Evolutionary conservation across 2,329 filamentous ascomycete genomes (phyloP).

Genomic region (Diplocarpon rosae): DNA sequence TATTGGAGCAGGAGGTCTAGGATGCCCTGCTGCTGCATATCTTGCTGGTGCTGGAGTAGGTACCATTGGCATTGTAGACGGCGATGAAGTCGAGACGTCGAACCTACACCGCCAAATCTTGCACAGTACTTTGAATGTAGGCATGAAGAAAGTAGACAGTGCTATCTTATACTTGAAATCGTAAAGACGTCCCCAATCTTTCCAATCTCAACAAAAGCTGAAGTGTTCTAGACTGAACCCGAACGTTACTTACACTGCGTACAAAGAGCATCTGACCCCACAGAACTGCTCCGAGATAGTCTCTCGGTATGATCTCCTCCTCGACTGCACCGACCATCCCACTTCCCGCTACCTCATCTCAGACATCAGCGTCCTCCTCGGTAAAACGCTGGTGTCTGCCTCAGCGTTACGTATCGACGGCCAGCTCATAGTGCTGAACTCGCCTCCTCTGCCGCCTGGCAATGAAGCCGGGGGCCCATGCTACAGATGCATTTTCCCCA

Average conservation of each 20-base stretch:
- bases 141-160: constrained; percentile 71
- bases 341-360: constrained; percentile 87
- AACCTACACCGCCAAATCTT: constrained; percentile 90
- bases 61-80: constrained; percentile 73
- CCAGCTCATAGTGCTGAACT: constrained; percentile 81
- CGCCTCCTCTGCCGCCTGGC: constrained; percentile 54
- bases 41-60: constrained; percentile 83
- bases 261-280: constrained; percentile 55
- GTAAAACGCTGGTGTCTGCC: constrained; percentile 75
- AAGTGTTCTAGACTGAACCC: constrained; percentile 56
- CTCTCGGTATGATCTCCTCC: constrained; percentile 63
- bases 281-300: constrained; percentile 58
- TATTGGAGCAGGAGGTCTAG: constrained; percentile 79
- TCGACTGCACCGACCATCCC: constrained; percentile 94
- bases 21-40: constrained; percentile 88
- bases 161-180: constrained; percentile 47
- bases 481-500: constrained; percentile 88
- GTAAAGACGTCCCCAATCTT: constrained; percentile 28
- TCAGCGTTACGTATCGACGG: constrained; percentile 83
- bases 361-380: constrained; percentile 71
- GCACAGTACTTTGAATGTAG: constrained; percentile 60
- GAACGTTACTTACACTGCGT: constrained; percentile 49
- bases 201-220: not conserved
- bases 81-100: constrained; percentile 75
- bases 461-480: constrained; percentile 61